These are phyloP conservation scores for Cryphonectria japonica DNA, from an alignment of 2,329 filamentous ascomycete species.

Conservation along the genomic window DNA sequence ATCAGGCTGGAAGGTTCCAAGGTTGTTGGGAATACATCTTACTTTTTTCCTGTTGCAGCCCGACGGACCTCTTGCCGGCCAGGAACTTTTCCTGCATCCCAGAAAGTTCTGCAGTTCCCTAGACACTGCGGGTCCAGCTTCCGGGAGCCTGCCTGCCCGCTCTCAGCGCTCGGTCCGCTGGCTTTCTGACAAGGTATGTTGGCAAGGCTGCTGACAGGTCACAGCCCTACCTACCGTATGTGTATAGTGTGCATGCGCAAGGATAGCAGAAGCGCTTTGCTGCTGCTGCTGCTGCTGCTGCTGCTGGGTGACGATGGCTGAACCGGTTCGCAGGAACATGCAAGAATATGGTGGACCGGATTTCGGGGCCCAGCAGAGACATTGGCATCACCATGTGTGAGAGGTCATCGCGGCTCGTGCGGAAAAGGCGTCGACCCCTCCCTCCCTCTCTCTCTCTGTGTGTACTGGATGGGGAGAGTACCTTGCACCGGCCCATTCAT, in stretches of 20 bases:
- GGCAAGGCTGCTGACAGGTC: slow-evolving; percentile 7
- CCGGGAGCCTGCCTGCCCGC: not conserved
- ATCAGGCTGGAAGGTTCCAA: not conserved
- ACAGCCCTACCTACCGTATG: not conserved
- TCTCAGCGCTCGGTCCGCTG: not conserved
- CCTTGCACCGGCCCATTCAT: slow-evolving; percentile 8
- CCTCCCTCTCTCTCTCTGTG: not conserved
- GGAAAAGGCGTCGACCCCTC: not conserved
- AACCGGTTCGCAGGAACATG: not conserved
- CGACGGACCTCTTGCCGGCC: not conserved
- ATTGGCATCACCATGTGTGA: not conserved
- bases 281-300: not conserved
- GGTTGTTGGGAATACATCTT: not conserved
- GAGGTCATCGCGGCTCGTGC: not conserved
- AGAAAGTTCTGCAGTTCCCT: not conserved
- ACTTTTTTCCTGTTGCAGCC: not conserved
- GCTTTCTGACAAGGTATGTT: not conserved
- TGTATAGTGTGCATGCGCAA: not conserved
- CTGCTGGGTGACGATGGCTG: not conserved
- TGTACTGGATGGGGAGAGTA: not conserved
- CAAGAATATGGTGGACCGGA: not conserved
- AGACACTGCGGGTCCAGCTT: slow-evolving; percentile 1
- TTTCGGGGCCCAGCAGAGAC: slow-evolving; percentile 6
- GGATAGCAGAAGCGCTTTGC: not conserved
- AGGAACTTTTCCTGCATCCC: not conserved